Base-by-base conservation (phyloP, 2,329 filamentous ascomycete genomes). In the Xylariaceae sp. region DNA sequence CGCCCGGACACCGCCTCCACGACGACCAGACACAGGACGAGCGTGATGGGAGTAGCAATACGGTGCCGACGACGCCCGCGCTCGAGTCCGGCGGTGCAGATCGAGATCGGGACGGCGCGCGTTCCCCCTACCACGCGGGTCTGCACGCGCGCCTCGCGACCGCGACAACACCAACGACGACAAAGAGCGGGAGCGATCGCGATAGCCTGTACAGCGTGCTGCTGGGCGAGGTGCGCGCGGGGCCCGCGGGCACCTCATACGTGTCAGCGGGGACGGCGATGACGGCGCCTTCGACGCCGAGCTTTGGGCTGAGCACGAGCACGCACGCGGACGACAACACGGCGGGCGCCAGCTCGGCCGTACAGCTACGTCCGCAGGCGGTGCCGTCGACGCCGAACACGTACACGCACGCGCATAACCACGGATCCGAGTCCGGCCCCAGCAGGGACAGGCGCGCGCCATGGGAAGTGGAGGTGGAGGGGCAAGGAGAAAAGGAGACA, bases 51-150 rank as follows among this genome's bases (percentile, higher is more conserved):
- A n/a, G n/a, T n/a, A 52, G 12, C 32, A 49, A 9, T 21, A 51
- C 65, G 6, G 43, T 65, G 3, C 66, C 68, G 1, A 64, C 57
- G 10, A 69, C 65, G 9, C 65, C 67, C 1, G 60, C 61, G 2
- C 64, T 70, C 40, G 67, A 69, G 48, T 61, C 62, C 12, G 64
- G 67, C 16, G 50, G 48, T 26, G 23, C 23, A 9, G 23, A 26
- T 2, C 52, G 40, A 23, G 46, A 43, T 26, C 50, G 44, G 4
- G 9, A n/a, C 7, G 48, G 5, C 44, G 48, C n/a, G 42, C 26
- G 44, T 20, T n/a, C n/a, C 4, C 32, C 26, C 2, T 47, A 41
- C 12, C n/a, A 42, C 3, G 20, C 51, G 9, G 62, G 57, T 4
- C 49, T 65, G 10, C 63, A 65, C 52, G 40, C 59, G 26, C 58